Evolutionary conservation across 768 basidiomycete species (phyloP), one percentile per base, ranked within the genome.

Genomic region (Pilatotrama ljubarskyi): DNA sequence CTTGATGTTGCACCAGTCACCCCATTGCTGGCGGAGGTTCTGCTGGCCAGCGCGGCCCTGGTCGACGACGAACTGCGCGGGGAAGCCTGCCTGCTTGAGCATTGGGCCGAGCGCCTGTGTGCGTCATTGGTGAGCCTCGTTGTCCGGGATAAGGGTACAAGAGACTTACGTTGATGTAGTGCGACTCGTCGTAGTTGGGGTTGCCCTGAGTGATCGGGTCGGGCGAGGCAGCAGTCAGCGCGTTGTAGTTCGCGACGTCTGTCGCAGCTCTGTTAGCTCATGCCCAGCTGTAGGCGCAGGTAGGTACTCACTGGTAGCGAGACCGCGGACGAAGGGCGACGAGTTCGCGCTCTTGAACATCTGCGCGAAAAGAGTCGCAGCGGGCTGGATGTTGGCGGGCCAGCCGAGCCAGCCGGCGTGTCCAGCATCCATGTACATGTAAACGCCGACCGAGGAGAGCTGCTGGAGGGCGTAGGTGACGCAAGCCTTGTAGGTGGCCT

Each of bases 331-430:
- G 64, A 79, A 80, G n/a, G 74, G 59, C n/a, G 84, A 83, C 17
- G 78, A 79, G 20, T 82, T 80, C 55, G 84, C 84, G 63, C 64
- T 70, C 64, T 74, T 74, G 74, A 76, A 85, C 41, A 86, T 73
- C 56, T 76, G 68, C 26, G 73, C 66, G 71, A 84, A 86, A 59
- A 86, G 75, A 63, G 78, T 73, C 32, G 84, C 85, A 50, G 85
- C 84, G 54, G 85, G 84, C 24, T 67, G 54, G 70, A 86, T 72
- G 76, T 86, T 86, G 42, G 85, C 84, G 61, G 84, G 76, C 86
- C 85, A 87, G 42, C 86, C 86, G 59, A 86, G 78, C 85, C 85
- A 86, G 53, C 85, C 84, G 59, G 82, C 83, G 63, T 84, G 82
- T 35, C 83, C 83, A 66, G 84, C 84, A 70, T 85, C 84, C 65